Percentiles rank a stretch among this genome's conserved stretches.
Evolutionary conservation across 192 early-diverging fungal genomes (phyloP).

Genomic region (Podila verticillata): DNA sequence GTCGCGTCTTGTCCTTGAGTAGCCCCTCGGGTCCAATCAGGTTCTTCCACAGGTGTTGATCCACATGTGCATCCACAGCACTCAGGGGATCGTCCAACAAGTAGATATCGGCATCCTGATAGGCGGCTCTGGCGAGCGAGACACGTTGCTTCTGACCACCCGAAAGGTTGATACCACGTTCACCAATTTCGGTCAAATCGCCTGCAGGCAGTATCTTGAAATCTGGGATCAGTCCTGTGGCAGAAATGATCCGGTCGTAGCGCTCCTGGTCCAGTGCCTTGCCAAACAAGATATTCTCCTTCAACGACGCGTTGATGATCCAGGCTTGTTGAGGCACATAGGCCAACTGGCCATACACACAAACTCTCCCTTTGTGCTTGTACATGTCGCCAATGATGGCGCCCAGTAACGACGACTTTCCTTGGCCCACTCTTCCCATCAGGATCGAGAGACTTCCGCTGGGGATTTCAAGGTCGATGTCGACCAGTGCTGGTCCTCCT

Average conservation of each 20-base stretch:
- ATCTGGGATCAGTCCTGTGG: constrained; percentile 9
- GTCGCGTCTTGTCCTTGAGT: constrained; percentile 76
- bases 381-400: constrained; percentile 86
- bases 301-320: constrained; percentile 43
- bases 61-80: constrained; percentile 66
- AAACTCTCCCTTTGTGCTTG: constrained; percentile 58
- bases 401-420: constrained; percentile 77
- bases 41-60: constrained; percentile 27
- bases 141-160: constrained; percentile 90
- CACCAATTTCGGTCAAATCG: constrained; percentile 53
- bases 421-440: constrained; percentile 55
- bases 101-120: constrained; percentile 80
- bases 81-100: constrained; percentile 88
- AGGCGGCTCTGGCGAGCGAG: constrained; percentile 83
- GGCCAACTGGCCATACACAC: constrained; percentile 61
- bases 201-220: constrained; percentile 27
- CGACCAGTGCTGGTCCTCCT: background rate
- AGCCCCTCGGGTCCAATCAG: constrained; percentile 81
- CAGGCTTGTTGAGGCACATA: constrained; percentile 48
- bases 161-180: constrained; percentile 59
- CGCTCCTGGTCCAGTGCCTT: constrained; percentile 61
- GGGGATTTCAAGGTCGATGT: constrained; percentile 51
- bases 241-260: constrained; percentile 56
- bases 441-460: constrained; percentile 6
- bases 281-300: constrained; percentile 85